phyloP scores from a whole-genome alignment of 2,329 filamentous ascomycete genomes.

The Xylariaceae sp. region DNA sequence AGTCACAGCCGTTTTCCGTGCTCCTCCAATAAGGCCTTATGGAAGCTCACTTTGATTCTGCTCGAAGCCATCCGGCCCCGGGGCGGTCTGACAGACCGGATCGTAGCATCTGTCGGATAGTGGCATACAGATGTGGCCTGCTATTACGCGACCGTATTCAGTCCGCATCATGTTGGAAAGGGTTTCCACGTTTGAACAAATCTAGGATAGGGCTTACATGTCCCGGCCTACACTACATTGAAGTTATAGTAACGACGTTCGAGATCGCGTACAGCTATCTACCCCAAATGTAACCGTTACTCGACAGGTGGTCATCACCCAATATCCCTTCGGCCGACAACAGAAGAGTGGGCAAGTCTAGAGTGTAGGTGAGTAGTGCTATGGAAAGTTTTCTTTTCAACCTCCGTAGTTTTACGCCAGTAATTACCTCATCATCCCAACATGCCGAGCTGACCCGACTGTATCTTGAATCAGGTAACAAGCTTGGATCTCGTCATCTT shows the following conservation, averaged over 20 bases:
- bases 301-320: too few species aligned
- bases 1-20: not conserved
- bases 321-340: too few species aligned
- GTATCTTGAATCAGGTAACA: not conserved
- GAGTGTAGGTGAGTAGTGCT: not conserved
- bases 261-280: too few species aligned
- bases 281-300: too few species aligned
- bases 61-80: not conserved
- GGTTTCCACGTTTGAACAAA: not conserved
- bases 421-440: slow-evolving; percentile 7
- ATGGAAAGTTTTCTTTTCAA: not conserved
- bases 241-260: too few species aligned
- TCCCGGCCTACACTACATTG: not conserved
- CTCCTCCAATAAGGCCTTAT: not conserved
- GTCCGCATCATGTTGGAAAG: not conserved
- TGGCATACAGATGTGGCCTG: not conserved
- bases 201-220: not conserved
- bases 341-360: too few species aligned
- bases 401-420: not conserved
- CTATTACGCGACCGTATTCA: not conserved
- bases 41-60: not conserved
- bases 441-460: slow-evolving; percentile 15
- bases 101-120: not conserved
- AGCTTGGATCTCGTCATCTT: not conserved
- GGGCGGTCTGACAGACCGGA: not conserved